phyloP scores from a whole-genome alignment of 306 rosid genomes.

The Argentina anserina region DNA sequence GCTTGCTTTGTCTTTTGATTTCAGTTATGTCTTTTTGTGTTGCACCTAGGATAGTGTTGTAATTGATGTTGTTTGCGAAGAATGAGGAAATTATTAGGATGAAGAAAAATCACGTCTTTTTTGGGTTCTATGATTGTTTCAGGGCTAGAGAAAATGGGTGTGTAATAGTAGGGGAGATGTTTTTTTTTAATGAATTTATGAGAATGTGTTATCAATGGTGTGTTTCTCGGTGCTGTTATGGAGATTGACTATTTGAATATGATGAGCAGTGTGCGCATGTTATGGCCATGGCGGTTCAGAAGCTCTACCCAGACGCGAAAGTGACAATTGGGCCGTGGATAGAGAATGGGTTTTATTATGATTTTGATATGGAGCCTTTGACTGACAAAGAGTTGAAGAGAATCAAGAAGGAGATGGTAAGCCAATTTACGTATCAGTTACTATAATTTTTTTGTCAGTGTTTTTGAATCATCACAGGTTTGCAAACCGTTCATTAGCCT shows the following conservation, averaged over 20 bases:
- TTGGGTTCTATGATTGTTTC: not conserved
- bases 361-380: conserved; percentile 81
- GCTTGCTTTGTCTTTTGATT: not conserved
- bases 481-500: conserved; percentile 24
- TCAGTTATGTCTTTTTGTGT: not conserved
- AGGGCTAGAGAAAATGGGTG: not conserved
- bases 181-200: not conserved
- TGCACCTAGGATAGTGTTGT: not conserved
- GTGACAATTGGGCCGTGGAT: conserved; percentile 99
- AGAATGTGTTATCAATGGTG: not conserved
- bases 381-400: conserved; percentile 86
- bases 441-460: not conserved
- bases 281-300: conserved; percentile 99
- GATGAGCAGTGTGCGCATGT: conserved; percentile 90
- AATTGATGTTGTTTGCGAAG: not conserved
- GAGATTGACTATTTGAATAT: conserved; percentile 18
- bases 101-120: not conserved
- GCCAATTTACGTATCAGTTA: conserved; percentile 13
- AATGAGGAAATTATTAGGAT: conserved; percentile 1
- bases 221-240: not conserved
- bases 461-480: conserved; percentile 7
- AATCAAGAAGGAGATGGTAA: conserved; percentile 94
- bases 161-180: not conserved
- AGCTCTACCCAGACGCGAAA: conserved; percentile 85
- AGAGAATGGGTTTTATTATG: conserved; percentile 91